phyloP scores from a whole-genome alignment of 441 rosid species.

The Lepidium campestre region DNA sequence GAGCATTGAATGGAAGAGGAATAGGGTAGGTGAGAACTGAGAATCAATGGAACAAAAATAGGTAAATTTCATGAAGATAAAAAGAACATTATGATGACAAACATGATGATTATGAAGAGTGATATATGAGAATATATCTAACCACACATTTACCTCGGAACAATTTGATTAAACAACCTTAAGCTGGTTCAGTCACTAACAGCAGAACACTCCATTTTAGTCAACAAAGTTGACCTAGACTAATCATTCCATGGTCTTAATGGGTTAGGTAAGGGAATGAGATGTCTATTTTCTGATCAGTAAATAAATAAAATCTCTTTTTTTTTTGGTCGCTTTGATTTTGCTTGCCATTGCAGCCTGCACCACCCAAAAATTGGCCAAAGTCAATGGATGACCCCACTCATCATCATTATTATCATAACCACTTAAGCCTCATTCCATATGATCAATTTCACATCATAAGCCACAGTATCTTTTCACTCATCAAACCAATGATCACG shows the following conservation, averaged over 20 bases:
- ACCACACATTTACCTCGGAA: background rate
- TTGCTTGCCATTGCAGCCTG: constrained; percentile 52
- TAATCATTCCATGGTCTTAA: constrained; percentile 18
- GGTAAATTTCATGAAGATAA: constrained; percentile 10
- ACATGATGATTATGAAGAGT: constrained; percentile 19
- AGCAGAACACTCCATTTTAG: background rate
- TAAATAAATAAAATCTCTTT: background rate
- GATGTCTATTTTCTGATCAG: constrained; percentile 18
- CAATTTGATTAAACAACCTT: background rate
- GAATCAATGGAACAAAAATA: constrained; percentile 18
- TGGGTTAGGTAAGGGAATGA: constrained; percentile 46
- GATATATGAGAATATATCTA: background rate
- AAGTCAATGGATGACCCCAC: constrained; percentile 39
- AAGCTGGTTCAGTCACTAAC: constrained; percentile 5
- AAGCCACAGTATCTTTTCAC: background rate
- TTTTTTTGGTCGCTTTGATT: background rate
- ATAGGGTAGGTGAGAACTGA: constrained; percentile 38
- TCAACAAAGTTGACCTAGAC: constrained; percentile 22
- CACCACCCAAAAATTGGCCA: constrained; percentile 32
- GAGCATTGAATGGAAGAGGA: constrained; percentile 27
- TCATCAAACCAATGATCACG: background rate
- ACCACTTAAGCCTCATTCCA: constrained; percentile 14
- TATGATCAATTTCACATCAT: background rate
- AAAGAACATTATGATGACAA: constrained; percentile 22
- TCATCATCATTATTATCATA: constrained; percentile 20